Percentiles rank a stretch among this genome's conserved stretches.
Conservation (phyloP, 2,329 filamentous ascomycete species). For the Fusarium ramigenum region DNA sequence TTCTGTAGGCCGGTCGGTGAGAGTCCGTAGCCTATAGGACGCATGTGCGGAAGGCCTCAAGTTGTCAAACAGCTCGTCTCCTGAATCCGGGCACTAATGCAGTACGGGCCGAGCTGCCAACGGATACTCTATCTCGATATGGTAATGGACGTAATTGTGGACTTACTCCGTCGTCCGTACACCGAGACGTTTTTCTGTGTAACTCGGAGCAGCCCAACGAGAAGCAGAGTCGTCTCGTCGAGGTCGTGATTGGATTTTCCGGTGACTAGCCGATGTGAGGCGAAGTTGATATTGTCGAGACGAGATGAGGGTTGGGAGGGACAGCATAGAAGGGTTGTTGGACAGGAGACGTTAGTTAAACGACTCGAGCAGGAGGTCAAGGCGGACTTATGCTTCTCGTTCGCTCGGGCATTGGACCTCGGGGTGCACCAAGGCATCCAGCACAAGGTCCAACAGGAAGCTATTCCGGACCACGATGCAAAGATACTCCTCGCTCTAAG, state of each 20-base stretch:
- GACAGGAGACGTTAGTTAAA: background rate
- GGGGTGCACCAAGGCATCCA: background rate
- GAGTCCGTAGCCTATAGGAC: slow-evolving; percentile 14
- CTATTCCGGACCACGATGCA: slow-evolving; percentile 13
- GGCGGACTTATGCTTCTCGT: background rate
- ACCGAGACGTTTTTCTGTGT: slow-evolving; percentile 11
- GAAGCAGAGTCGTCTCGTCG: background rate
- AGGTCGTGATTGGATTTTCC: slow-evolving; percentile 9
- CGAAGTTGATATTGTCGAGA: background rate
- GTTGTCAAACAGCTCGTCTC: background rate
- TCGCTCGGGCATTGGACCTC: background rate
- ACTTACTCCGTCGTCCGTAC: background rate
- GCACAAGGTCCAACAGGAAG: slow-evolving; percentile 24
- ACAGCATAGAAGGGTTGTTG: background rate
- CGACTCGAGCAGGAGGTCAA: background rate
- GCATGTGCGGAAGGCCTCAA: slow-evolving; percentile 18
- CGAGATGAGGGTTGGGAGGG: background rate
- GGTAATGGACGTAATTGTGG: background rate
- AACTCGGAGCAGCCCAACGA: slow-evolving; percentile 17
- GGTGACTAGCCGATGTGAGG: background rate
- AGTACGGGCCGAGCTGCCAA: slow-evolving; percentile 30
- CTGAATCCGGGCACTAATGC: slow-evolving; percentile 25
- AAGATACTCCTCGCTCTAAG: slow-evolving; percentile 2
- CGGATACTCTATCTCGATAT: slow-evolving; percentile 5
- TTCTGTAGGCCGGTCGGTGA: slow-evolving; percentile 12